A percentile compares a stretch with the other conserved stretches of the same genome.
phyloP scores from a whole-genome alignment of 192 early-diverging fungal species.

The Backusella australiensis region DNA sequence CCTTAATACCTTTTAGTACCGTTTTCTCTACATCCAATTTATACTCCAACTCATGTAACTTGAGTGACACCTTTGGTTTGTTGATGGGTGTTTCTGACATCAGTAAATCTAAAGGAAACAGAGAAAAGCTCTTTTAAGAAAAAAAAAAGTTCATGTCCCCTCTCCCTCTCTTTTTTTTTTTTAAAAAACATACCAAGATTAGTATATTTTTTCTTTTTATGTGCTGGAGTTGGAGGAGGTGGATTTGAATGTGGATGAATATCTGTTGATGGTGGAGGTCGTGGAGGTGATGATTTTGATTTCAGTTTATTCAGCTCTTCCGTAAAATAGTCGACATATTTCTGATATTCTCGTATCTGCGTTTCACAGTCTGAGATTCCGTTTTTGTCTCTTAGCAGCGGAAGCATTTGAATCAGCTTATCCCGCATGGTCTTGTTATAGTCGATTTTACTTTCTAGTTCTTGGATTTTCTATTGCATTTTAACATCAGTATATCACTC shows the following conservation, averaged over 20 bases:
- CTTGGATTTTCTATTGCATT: conserved; percentile 26
- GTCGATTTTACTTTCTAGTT: conserved; percentile 42
- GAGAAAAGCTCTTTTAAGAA: not conserved
- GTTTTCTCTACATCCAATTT: conserved; percentile 94
- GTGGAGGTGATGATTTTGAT: conserved; percentile 11
- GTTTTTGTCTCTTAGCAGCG: conserved; percentile 54
- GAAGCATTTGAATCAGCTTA: conserved; percentile 54
- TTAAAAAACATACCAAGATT: conserved; percentile 16
- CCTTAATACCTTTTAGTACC: conserved; percentile 73
- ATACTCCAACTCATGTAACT: conserved; percentile 82
- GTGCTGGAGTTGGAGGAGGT: not conserved
- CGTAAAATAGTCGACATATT: conserved; percentile 65
- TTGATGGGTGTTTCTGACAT: conserved; percentile 68
- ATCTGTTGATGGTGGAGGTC: not conserved
- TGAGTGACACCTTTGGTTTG: conserved; percentile 67
- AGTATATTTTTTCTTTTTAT: conserved; percentile 24
- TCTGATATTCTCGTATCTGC: conserved; percentile 60
- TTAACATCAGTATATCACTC: not conserved
- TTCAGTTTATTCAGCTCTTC: conserved; percentile 61
- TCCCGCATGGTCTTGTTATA: conserved; percentile 35
- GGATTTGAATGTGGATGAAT: conserved; percentile 7
- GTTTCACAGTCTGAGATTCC: conserved; percentile 75
- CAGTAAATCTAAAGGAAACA: conserved; percentile 47
- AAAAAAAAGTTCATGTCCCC: too few species aligned
- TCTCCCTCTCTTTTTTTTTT: not conserved